Percentiles rank a stretch among this genome's conserved stretches.
Conservation (phyloP, 2,329 filamentous ascomycete genomes). For the Didymosphaeria variabile region DNA sequence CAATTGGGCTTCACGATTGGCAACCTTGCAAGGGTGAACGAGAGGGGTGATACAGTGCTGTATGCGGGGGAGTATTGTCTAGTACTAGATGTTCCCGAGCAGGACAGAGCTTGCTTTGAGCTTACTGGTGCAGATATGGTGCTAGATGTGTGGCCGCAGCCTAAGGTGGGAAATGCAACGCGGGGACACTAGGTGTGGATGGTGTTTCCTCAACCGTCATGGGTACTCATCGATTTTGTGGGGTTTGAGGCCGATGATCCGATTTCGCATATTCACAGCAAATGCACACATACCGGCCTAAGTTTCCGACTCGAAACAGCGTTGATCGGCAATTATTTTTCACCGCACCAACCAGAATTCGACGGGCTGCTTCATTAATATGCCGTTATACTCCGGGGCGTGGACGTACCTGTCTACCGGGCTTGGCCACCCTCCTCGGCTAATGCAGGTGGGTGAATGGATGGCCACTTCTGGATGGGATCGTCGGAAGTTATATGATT, state of each 20-base stretch:
- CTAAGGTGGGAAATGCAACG: constrained; percentile 8
- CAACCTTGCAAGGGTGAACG: constrained; percentile 60
- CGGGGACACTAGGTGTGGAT: background rate
- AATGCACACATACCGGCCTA: background rate
- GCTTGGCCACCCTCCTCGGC: constrained; percentile 9
- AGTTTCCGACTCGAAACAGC: background rate
- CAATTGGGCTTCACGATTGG: constrained; percentile 58
- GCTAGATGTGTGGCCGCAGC: constrained; percentile 51
- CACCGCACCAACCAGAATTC: background rate
- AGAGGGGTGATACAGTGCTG: constrained; percentile 60
- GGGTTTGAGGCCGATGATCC: background rate
- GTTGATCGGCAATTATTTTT: background rate
- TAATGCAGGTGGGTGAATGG: constrained; percentile 10
- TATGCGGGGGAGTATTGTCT: constrained; percentile 62
- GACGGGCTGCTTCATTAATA: background rate
- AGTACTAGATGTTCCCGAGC: constrained; percentile 37
- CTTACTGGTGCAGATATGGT: constrained; percentile 56
- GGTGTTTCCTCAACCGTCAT: background rate
- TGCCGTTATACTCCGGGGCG: background rate
- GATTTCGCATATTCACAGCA: background rate
- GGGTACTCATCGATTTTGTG: background rate
- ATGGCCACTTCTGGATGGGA: constrained; percentile 5
- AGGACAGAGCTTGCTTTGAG: constrained; percentile 55
- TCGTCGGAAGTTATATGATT: background rate
- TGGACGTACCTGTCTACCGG: constrained; percentile 8